A percentile compares a stretch with the other conserved stretches of the same genome.
Conservation (phyloP, 768 basidiomycete species). For the Termitomyces bulborhizus region DNA sequence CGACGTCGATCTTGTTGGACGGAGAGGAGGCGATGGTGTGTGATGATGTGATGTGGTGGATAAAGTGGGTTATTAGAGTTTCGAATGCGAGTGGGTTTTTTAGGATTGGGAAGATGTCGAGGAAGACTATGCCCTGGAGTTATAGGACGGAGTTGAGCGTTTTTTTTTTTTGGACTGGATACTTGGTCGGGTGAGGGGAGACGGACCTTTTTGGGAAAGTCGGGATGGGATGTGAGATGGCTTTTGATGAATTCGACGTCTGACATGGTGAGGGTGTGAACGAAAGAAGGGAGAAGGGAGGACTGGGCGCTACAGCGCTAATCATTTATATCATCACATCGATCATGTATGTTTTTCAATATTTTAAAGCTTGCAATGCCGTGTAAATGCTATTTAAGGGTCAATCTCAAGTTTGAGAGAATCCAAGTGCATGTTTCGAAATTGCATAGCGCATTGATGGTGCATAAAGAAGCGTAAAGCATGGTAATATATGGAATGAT, state of each 20-base stretch:
- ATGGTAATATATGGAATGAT: constrained; percentile 25
- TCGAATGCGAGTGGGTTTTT: constrained; percentile 84
- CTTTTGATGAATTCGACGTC: constrained; percentile 69
- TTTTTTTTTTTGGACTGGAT: background rate
- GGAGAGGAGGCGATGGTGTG: constrained; percentile 58
- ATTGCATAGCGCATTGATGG: constrained; percentile 13
- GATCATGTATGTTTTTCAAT: no score
- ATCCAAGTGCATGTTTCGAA: constrained; percentile 2
- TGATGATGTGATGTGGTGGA: constrained; percentile 81
- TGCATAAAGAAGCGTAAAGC: constrained; percentile 23
- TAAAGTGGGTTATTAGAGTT: constrained; percentile 82
- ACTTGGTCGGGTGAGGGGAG: background rate
- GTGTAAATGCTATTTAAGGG: background rate
- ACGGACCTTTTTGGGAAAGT: constrained; percentile 87
- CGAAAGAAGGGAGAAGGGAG: no score
- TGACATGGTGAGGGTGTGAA: constrained; percentile 40
- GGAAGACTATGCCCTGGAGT: constrained; percentile 77
- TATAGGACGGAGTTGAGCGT: background rate
- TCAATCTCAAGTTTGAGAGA: background rate
- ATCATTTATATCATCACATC: no score
- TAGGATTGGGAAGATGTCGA: constrained; percentile 94
- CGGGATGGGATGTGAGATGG: constrained; percentile 53
- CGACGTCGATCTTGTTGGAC: constrained; percentile 74
- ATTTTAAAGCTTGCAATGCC: no score
- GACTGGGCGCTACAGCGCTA: no score